phyloP scores from a whole-genome alignment of 1,284 basidiomycete genomes.

The Microbotryum silenes-acaulis region DNA sequence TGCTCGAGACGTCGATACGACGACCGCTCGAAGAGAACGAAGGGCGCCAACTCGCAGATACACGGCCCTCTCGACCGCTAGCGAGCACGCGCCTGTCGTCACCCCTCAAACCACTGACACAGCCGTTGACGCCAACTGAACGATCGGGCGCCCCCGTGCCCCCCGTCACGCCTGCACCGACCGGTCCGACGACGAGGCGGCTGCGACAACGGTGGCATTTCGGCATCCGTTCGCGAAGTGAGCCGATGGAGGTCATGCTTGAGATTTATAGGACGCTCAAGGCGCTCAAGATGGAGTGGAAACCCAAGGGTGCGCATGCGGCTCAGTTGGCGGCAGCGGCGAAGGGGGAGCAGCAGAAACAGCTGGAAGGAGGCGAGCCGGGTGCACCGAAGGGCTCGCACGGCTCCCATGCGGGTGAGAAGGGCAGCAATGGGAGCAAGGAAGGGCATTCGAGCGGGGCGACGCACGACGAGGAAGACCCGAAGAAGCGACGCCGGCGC shows the following conservation, averaged over 20 bases:
- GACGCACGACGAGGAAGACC: slow-evolving; percentile 42
- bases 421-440: slow-evolving; percentile 1
- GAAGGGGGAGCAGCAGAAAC: slow-evolving; percentile 15
- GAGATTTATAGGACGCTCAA: slow-evolving; percentile 94
- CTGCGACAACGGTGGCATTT: slow-evolving; percentile 76
- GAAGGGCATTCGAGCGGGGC: slow-evolving; percentile 7
- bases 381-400: background rate
- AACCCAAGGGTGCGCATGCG: slow-evolving; percentile 41
- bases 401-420: slow-evolving; percentile 1
- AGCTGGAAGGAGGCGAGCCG: slow-evolving; percentile 33
- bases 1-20: slow-evolving; percentile 22
- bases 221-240: slow-evolving; percentile 86
- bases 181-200: slow-evolving; percentile 10
- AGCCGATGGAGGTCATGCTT: slow-evolving; percentile 98
- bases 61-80: slow-evolving; percentile 10
- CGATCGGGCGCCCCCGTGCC: background rate
- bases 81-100: slow-evolving; percentile 20
- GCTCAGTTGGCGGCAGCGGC: slow-evolving; percentile 31
- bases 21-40: slow-evolving; percentile 17
- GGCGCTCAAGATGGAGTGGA: slow-evolving; percentile 94
- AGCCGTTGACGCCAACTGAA: slow-evolving; percentile 29
- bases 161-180: slow-evolving; percentile 4
- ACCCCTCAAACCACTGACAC: slow-evolving; percentile 20
- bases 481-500: slow-evolving; percentile 32
- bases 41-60: slow-evolving; percentile 6